Percentiles rank a stretch among this genome's conserved stretches.
phyloP scores from a whole-genome alignment of 768 basidiomycete species.

The Mycena kentingensis region DNA sequence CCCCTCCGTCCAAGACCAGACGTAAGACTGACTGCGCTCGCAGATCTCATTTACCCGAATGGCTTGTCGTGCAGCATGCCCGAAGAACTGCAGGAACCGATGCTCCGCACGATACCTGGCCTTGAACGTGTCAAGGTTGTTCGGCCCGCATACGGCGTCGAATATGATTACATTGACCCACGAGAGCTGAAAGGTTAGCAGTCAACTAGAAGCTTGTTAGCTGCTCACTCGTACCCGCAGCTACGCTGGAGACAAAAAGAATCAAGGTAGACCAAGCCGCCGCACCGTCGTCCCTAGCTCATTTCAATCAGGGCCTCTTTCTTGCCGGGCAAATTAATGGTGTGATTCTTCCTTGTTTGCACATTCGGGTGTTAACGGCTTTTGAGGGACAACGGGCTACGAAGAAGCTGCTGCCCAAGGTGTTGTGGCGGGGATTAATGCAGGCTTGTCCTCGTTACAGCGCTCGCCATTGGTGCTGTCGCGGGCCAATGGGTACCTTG shows the following conservation, averaged over 20 bases:
- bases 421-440: slow-evolving; percentile 85
- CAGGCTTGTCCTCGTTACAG: slow-evolving; percentile 65
- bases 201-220: neutral
- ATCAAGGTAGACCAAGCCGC: slow-evolving; percentile 63
- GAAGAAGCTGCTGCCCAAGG: slow-evolving; percentile 95
- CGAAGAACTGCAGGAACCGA: slow-evolving; percentile 77
- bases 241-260: slow-evolving; percentile 83
- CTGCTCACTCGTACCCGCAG: slow-evolving; percentile 36
- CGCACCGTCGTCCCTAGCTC: neutral
- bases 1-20: neutral
- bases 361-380: neutral
- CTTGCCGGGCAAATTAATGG: slow-evolving; percentile 92
- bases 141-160: slow-evolving; percentile 87
- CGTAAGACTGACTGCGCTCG: slow-evolving; percentile 2
- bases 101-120: slow-evolving; percentile 85
- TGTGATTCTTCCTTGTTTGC: slow-evolving; percentile 19
- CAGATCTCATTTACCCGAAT: slow-evolving; percentile 88
- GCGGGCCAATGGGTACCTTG: slow-evolving; percentile 84
- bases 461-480: slow-evolving; percentile 63
- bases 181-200: slow-evolving; percentile 72
- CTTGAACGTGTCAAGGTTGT: slow-evolving; percentile 84
- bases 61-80: slow-evolving; percentile 88
- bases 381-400: slow-evolving; percentile 85
- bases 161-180: slow-evolving; percentile 90
- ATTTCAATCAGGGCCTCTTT: slow-evolving; percentile 69